These are phyloP conservation scores for Myxozyma udenii DNA, from an alignment of 805 yeast genomes.

Conservation along the genomic window DNA sequence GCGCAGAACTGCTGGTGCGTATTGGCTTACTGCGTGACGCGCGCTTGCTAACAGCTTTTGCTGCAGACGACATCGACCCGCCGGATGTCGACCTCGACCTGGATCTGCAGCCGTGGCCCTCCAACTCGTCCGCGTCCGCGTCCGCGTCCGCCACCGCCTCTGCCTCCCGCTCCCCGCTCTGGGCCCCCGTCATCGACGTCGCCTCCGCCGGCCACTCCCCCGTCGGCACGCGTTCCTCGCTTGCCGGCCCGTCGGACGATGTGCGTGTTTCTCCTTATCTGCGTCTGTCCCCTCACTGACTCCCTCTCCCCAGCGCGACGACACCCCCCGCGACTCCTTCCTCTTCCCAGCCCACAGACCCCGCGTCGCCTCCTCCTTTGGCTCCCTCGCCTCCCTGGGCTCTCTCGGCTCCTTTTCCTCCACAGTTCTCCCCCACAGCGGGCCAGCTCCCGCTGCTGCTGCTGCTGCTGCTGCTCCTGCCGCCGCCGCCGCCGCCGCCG, in stretches of 20 bases:
- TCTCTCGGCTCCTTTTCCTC: constrained; percentile 1
- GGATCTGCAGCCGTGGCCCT: constrained; percentile 26
- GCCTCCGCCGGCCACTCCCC: too few species aligned
- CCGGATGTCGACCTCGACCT: constrained; percentile 26
- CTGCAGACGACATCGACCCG: constrained; percentile 2
- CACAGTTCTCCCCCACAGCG: neutral
- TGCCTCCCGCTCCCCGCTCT: constrained; percentile 27
- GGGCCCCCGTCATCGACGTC: constrained; percentile 19
- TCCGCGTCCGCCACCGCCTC: constrained; percentile 4
- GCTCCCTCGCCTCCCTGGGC: constrained; percentile 4
- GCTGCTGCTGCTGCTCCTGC: constrained; percentile 3
- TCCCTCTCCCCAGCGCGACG: constrained; percentile 13
- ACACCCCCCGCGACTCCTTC: constrained; percentile 20
- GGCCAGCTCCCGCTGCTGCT: neutral
- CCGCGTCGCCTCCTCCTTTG: constrained; percentile 18
- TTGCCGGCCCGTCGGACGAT: too few species aligned
- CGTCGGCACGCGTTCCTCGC: constrained; percentile 16
- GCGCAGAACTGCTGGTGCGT: neutral
- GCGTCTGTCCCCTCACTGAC: neutral
- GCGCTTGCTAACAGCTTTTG: too few species aligned
- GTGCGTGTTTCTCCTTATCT: too few species aligned
- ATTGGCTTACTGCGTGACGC: too few species aligned
- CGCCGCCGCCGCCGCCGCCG: neutral
- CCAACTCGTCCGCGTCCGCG: constrained; percentile 12
- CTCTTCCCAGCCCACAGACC: constrained; percentile 15